Conservation (phyloP, 495 filamentous ascomycete species). For the Neurospora sp. region DNA sequence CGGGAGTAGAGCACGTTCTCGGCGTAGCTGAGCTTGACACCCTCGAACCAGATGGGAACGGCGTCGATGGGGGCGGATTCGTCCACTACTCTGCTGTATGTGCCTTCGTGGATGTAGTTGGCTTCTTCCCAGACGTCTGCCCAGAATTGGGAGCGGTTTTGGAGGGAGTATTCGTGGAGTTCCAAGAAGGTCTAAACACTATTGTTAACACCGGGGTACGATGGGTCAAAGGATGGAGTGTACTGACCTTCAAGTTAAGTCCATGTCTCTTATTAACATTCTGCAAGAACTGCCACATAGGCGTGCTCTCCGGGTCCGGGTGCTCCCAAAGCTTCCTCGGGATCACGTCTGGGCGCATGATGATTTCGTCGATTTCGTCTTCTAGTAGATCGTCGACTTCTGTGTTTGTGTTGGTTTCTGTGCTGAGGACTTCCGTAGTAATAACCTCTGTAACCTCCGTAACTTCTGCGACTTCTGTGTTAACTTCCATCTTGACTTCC, state of each 20-base stretch:
- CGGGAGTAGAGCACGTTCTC: conserved; percentile 53
- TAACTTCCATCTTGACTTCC: not conserved
- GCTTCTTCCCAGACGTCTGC: conserved; percentile 48
- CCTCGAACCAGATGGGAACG: conserved; percentile 60
- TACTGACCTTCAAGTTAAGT: conserved; percentile 33
- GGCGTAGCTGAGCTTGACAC: conserved; percentile 51
- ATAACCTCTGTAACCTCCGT: not conserved
- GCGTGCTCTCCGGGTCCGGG: conserved; percentile 40
- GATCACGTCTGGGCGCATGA: not conserved
- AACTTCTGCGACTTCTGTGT: not conserved
- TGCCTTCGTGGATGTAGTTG: conserved; percentile 51
- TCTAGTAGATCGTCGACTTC: not conserved
- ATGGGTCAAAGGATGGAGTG: not conserved
- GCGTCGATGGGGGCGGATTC: conserved; percentile 56
- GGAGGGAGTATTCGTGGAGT: conserved; percentile 54
- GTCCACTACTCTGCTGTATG: conserved; percentile 52
- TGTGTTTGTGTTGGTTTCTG: not conserved
- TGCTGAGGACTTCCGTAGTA: not conserved
- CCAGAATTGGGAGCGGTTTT: conserved; percentile 56
- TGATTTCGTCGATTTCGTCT: not conserved
- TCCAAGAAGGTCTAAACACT: conserved; percentile 46
- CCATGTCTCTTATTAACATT: conserved; percentile 33
- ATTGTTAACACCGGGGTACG: not conserved
- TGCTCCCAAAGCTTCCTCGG: conserved; percentile 32
- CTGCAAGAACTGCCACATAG: conserved; percentile 43